Conservation (phyloP, 1,284 basidiomycete genomes). For the Pyrrhoderma noxium region DNA sequence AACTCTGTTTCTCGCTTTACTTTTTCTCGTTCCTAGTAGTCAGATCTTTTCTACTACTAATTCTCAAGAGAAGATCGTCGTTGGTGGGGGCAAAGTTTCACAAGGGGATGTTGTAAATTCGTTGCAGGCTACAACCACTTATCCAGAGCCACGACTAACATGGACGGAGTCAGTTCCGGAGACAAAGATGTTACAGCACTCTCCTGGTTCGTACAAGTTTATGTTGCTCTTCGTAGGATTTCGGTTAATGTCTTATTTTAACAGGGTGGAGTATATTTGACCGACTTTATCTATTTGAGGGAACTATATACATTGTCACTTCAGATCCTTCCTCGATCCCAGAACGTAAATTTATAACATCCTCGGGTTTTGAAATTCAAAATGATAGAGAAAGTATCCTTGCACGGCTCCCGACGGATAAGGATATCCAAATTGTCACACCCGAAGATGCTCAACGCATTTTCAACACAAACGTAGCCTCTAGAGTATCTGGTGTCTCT, state of each 20-base stretch:
- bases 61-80: background rate
- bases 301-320: constrained; percentile 67
- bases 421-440: constrained; percentile 71
- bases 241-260: background rate
- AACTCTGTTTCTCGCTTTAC: constrained; percentile 1
- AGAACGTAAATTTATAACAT: constrained; percentile 48
- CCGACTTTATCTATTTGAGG: constrained; percentile 67
- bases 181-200: constrained; percentile 15
- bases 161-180: constrained; percentile 16
- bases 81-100: background rate
- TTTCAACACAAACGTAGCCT: constrained; percentile 48
- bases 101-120: background rate
- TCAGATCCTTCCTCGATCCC: constrained; percentile 49
- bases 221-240: background rate
- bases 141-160: constrained; percentile 11
- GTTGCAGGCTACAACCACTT: background rate
- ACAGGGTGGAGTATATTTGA: constrained; percentile 72
- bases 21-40: constrained; percentile 5
- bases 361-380: constrained; percentile 42
- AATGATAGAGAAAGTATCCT: constrained; percentile 31
- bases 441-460: constrained; percentile 58
- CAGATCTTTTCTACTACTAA: background rate
- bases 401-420: constrained; percentile 58
- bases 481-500: constrained; percentile 29
- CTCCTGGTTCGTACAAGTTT: constrained; percentile 9